Percentiles rank a stretch among this genome's conserved stretches.
phyloP scores from a whole-genome alignment of 805 yeast species.

The Hanseniaspora singularis region DNA sequence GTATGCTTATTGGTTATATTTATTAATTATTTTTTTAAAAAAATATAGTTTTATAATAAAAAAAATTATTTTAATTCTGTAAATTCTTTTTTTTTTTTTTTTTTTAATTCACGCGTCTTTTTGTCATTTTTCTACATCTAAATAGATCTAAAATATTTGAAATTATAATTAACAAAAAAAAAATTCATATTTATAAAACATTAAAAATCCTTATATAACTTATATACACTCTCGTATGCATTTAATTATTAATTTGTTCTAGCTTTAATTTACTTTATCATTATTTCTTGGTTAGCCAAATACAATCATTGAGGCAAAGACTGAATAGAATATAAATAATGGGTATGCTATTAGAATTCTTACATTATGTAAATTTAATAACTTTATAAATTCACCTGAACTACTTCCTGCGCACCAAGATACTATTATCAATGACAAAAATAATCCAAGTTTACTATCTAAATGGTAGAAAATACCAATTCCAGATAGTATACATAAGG shows the following conservation, averaged over 20 bases:
- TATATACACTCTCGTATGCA: too few relatives aligned
- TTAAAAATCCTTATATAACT: too few relatives aligned
- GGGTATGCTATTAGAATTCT: constrained; percentile 91
- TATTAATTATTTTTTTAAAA: background rate
- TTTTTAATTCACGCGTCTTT: too few relatives aligned
- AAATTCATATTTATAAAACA: too few relatives aligned
- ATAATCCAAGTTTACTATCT: constrained; percentile 65
- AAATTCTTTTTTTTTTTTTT: too few relatives aligned
- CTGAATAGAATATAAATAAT: constrained; percentile 76
- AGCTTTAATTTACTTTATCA: background rate
- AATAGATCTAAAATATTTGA: too few relatives aligned
- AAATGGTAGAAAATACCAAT: constrained; percentile 64
- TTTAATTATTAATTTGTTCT: too few relatives aligned
- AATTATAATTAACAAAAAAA: too few relatives aligned
- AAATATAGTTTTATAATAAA: background rate
- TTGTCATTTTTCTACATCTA: too few relatives aligned
- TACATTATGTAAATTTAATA: constrained; percentile 69
- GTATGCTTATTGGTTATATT: background rate
- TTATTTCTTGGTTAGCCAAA: constrained; percentile 36
- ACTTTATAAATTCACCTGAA: constrained; percentile 82
- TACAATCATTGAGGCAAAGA: constrained; percentile 91
- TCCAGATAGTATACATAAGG: constrained; percentile 49
- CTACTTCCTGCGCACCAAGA: constrained; percentile 89
- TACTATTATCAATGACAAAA: constrained; percentile 53
- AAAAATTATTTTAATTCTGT: too few relatives aligned